Evolutionary conservation across 2,329 filamentous ascomycete species (phyloP).

Genomic region (Clarireedia sp.): DNA sequence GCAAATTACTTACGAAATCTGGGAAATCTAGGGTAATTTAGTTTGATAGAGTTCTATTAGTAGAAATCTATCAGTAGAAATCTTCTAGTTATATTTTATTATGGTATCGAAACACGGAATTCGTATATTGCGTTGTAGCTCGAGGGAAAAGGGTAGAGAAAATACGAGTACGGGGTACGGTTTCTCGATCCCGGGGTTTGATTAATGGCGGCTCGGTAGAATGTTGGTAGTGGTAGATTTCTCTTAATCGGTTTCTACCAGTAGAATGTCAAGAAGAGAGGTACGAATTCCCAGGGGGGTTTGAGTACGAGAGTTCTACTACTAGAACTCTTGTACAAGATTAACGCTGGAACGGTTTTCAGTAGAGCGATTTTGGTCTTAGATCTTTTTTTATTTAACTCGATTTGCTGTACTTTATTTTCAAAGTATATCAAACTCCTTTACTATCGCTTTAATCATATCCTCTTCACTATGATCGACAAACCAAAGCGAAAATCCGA

Average conservation of each 20-base stretch:
- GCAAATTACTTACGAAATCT: neutral
- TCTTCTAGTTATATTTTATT: neutral
- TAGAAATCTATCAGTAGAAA: neutral
- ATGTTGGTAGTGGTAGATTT: too few species aligned
- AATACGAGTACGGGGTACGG: neutral
- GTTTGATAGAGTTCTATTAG: neutral
- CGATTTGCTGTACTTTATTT: too few species aligned
- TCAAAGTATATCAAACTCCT: neutral
- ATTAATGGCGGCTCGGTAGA: too few species aligned
- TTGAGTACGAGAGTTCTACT: neutral
- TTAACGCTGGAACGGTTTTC: too few species aligned
- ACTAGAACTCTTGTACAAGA: neutral
- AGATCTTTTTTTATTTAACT: too few species aligned
- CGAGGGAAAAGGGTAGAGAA: neutral
- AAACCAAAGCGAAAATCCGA: neutral
- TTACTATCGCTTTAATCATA: too few species aligned
- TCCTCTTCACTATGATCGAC: neutral
- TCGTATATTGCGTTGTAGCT: neutral
- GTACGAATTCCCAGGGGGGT: too few species aligned
- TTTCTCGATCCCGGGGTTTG: too few species aligned
- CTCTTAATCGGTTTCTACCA: too few species aligned
- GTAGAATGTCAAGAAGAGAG: too few species aligned
- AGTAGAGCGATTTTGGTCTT: too few species aligned
- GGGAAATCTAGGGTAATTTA: neutral
- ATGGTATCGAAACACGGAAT: neutral